A percentile compares a stretch with the other conserved stretches of the same genome.
Evolutionary conservation across 2,329 filamentous ascomycete species (phyloP).

Genomic region (Epichloe scottii): DNA sequence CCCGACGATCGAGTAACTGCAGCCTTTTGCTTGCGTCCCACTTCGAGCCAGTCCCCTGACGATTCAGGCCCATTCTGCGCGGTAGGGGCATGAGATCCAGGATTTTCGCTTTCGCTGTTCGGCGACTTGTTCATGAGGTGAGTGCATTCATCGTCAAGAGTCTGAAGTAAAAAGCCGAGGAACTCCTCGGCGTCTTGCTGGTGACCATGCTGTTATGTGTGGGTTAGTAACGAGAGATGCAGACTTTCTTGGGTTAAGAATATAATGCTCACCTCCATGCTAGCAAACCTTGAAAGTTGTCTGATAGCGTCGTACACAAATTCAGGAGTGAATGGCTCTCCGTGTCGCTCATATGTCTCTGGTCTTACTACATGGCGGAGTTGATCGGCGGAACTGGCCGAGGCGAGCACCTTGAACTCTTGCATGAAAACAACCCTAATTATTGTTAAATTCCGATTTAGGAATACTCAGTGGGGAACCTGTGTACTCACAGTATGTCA

Average conservation of each 20-base stretch:
- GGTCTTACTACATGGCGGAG: slow-evolving; percentile 63
- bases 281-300: slow-evolving; percentile 73
- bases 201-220: slow-evolving; percentile 57
- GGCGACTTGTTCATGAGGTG: slow-evolving; percentile 45
- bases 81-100: slow-evolving; percentile 18
- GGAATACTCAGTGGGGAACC: background rate
- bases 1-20: slow-evolving; percentile 81
- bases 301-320: slow-evolving; percentile 92
- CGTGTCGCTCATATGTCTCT: slow-evolving; percentile 78
- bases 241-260: background rate
- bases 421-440: slow-evolving; percentile 85
- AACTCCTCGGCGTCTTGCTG: slow-evolving; percentile 99
- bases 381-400: slow-evolving; percentile 61
- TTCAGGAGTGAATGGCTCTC: slow-evolving; percentile 82
- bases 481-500: slow-evolving; percentile 65
- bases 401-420: slow-evolving; percentile 78
- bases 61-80: slow-evolving; percentile 19
- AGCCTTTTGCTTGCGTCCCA: slow-evolving; percentile 81
- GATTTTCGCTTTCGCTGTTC: slow-evolving; percentile 30
- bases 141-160: slow-evolving; percentile 84
- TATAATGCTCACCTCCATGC: slow-evolving; percentile 61
- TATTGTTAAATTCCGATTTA: background rate
- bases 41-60: slow-evolving; percentile 67
- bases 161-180: slow-evolving; percentile 81
- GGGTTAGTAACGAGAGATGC: background rate